These are phyloP conservation scores for Populus nigra DNA, from an alignment of 345 rosid species.

Conservation along the genomic window DNA sequence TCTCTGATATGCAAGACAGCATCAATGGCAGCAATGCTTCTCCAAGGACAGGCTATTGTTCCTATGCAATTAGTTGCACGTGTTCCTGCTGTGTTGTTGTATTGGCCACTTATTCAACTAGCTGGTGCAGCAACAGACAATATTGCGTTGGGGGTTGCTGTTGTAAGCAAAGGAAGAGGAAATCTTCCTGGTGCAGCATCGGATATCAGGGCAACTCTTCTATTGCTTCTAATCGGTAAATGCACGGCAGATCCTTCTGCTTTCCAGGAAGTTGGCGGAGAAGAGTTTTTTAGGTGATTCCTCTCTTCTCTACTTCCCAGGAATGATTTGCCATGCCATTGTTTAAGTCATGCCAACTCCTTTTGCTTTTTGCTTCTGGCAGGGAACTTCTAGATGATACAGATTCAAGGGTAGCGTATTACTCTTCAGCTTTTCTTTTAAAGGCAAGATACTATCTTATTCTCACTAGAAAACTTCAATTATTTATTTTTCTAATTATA, in stretches of 20 bases:
- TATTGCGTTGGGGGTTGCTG: slow-evolving; percentile 90
- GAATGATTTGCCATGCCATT: slow-evolving; percentile 12
- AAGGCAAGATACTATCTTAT: slow-evolving; percentile 55
- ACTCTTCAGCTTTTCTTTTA: slow-evolving; percentile 90
- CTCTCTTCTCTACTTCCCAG: slow-evolving; percentile 10
- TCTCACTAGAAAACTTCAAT: background rate
- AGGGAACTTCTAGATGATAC: slow-evolving; percentile 95
- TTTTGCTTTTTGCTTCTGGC: slow-evolving; percentile 27
- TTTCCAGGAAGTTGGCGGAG: slow-evolving; percentile 87
- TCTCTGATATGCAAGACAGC: slow-evolving; percentile 56
- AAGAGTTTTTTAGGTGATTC: slow-evolving; percentile 83
- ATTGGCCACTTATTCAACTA: slow-evolving; percentile 97
- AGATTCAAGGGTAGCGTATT: slow-evolving; percentile 96
- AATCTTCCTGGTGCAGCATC: slow-evolving; percentile 94
- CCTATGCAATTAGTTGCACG: slow-evolving; percentile 96
- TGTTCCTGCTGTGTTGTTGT: slow-evolving; percentile 83
- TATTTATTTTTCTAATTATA: background rate
- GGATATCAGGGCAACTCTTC: slow-evolving; percentile 87
- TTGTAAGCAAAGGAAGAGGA: slow-evolving; percentile 99
- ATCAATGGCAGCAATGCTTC: slow-evolving; percentile 94
- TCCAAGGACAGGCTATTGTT: slow-evolving; percentile 79
- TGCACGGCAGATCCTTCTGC: slow-evolving; percentile 89
- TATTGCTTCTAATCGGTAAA: slow-evolving; percentile 88
- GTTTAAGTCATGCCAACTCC: slow-evolving; percentile 12
- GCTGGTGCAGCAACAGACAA: slow-evolving; percentile 96